Conservation (phyloP, 768 basidiomycete species). For the Mycena latifolia region DNA sequence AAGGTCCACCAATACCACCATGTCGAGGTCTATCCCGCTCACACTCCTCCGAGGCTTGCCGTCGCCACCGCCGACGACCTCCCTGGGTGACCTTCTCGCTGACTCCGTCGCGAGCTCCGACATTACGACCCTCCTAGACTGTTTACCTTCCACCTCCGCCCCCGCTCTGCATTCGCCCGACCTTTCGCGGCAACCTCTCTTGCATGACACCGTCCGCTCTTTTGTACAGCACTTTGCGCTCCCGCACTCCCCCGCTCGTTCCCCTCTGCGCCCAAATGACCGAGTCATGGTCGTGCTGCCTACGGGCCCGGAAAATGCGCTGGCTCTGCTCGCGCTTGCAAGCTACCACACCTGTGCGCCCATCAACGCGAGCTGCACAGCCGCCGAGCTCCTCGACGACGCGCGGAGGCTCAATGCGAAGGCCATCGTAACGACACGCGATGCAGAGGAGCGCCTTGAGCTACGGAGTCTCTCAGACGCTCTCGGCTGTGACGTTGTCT, state of each 20-base stretch:
- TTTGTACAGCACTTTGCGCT: slow-evolving; percentile 56
- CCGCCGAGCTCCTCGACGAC: slow-evolving; percentile 58
- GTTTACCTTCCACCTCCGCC: slow-evolving; percentile 46
- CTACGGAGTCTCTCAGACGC: slow-evolving; percentile 46
- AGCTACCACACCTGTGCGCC: slow-evolving; percentile 61
- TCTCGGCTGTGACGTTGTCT: slow-evolving; percentile 55
- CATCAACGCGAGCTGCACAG: slow-evolving; percentile 60
- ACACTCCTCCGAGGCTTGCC: slow-evolving; percentile 46
- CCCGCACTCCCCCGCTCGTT: slow-evolving; percentile 47
- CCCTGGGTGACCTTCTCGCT: slow-evolving; percentile 55
- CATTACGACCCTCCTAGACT: slow-evolving; percentile 54
- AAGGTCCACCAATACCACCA: slow-evolving; percentile 4
- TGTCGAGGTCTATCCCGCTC: slow-evolving; percentile 45
- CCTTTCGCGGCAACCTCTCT: slow-evolving; percentile 48
- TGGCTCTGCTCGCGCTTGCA: slow-evolving; percentile 58
- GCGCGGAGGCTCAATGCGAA: slow-evolving; percentile 52
- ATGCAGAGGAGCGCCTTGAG: slow-evolving; percentile 54
- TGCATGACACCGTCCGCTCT: slow-evolving; percentile 48
- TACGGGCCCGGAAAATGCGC: slow-evolving; percentile 59
- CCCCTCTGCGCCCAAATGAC: slow-evolving; percentile 55
- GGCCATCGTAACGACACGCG: slow-evolving; percentile 56
- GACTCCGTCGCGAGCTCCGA: slow-evolving; percentile 45
- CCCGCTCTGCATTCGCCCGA: slow-evolving; percentile 58
- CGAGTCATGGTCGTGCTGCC: slow-evolving; percentile 60
- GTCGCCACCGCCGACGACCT: slow-evolving; percentile 39